Conservation (phyloP, 2,329 filamentous ascomycete genomes). For the Exophiala spinifera region DNA sequence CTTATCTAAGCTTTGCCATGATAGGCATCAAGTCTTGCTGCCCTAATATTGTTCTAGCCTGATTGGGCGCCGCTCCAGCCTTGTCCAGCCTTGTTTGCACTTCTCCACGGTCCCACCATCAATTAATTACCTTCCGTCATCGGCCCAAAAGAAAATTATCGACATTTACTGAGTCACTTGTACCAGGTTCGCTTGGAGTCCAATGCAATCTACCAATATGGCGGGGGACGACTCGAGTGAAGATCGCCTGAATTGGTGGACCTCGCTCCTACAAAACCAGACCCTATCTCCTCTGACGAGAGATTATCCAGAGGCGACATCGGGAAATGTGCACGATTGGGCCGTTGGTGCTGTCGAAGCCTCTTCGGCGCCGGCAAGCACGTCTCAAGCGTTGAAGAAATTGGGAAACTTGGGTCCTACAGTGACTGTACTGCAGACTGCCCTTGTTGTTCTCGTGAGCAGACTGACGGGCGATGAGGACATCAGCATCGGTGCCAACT, state of each 20-base stretch:
- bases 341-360: slow-evolving; percentile 45
- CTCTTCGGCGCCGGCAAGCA: slow-evolving; percentile 37
- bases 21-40: background rate
- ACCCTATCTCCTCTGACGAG: slow-evolving; percentile 44
- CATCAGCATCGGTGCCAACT: slow-evolving; percentile 47
- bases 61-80: background rate
- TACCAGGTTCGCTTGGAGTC: background rate
- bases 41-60: background rate
- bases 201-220: slow-evolving; percentile 8
- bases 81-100: background rate
- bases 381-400: slow-evolving; percentile 39
- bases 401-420: slow-evolving; percentile 34
- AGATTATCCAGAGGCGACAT: slow-evolving; percentile 41
- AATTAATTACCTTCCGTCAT: background rate
- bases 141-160: background rate
- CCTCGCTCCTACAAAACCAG: slow-evolving; percentile 40
- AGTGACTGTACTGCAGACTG: slow-evolving; percentile 44
- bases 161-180: too few relatives aligned
- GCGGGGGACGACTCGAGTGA: slow-evolving; percentile 5
- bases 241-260: slow-evolving; percentile 40
- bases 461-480: slow-evolving; percentile 50
- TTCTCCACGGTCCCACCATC: too few relatives aligned
- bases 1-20: background rate
- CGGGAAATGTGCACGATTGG: slow-evolving; percentile 34
- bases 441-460: slow-evolving; percentile 44